Evolutionary conservation across 495 filamentous ascomycete genomes (phyloP).

Genomic region (Penicillium lividum): DNA sequence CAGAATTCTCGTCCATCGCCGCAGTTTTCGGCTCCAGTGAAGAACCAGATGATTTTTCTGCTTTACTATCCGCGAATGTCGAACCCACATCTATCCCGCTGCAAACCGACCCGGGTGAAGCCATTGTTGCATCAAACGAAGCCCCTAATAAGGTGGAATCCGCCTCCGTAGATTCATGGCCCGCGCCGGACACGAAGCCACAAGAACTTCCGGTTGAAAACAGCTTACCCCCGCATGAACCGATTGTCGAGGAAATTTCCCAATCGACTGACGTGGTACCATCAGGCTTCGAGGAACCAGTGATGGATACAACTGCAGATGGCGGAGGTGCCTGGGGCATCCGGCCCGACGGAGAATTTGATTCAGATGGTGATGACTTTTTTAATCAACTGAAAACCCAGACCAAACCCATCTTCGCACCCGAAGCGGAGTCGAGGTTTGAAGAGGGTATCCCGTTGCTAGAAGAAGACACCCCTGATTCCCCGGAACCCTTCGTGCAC

Average conservation of each 20-base stretch:
- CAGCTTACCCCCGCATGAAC: not conserved
- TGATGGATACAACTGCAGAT: not conserved
- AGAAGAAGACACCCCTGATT: constrained; percentile 29
- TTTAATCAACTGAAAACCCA: constrained; percentile 52
- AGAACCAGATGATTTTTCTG: constrained; percentile 7
- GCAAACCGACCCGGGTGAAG: not conserved
- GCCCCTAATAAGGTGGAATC: not conserved
- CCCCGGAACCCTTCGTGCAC: constrained; percentile 19
- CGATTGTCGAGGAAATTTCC: not conserved
- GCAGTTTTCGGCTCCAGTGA: constrained; percentile 7
- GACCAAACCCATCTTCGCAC: constrained; percentile 48
- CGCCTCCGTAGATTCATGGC: not conserved
- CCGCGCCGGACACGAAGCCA: not conserved
- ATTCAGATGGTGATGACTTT: constrained; percentile 48
- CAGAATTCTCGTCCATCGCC: not conserved
- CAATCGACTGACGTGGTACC: not conserved
- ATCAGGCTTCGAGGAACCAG: not conserved
- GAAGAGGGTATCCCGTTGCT: constrained; percentile 50
- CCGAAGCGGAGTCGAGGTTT: constrained; percentile 48
- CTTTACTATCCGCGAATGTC: not conserved
- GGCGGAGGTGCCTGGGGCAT: constrained; percentile 23
- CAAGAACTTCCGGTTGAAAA: not conserved
- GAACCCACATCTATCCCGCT: not conserved
- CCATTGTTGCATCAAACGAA: not conserved
- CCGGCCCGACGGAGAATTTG: constrained; percentile 30